Evolutionary conservation across 257 asterid genomes (phyloP).

Genomic region (Petunia secreta): DNA sequence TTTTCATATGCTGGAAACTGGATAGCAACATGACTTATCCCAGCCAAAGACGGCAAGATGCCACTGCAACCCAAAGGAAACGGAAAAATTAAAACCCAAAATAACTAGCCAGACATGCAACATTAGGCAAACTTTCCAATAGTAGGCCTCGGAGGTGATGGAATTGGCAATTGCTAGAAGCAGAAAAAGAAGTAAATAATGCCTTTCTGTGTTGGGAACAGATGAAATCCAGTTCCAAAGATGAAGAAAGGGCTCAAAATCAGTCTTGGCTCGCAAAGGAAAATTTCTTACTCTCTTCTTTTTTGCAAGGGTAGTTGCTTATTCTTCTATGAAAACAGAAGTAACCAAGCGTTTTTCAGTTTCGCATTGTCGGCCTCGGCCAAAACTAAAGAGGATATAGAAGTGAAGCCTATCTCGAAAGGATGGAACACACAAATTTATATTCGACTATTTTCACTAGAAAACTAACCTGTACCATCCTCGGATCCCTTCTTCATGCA

Average conservation of each 20-base stretch:
- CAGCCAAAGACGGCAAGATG: slow-evolving; percentile 93
- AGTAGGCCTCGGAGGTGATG: slow-evolving; percentile 1
- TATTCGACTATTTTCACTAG: slow-evolving; percentile 4
- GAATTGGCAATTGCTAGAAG: background rate
- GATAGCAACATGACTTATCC: slow-evolving; percentile 91
- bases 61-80: slow-evolving; percentile 65
- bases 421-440: background rate
- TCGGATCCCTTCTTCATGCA: slow-evolving; percentile 88
- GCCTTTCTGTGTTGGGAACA: too few species aligned
- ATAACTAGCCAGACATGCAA: background rate
- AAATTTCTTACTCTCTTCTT: background rate
- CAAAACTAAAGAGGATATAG: background rate
- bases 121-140: too few species aligned
- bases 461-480: slow-evolving; percentile 95
- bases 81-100: background rate
- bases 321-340: background rate
- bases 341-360: background rate
- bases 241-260: too few species aligned
- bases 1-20: slow-evolving; percentile 96
- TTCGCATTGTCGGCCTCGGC: background rate
- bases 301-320: background rate
- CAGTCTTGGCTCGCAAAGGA: too few species aligned
- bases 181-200: too few species aligned
- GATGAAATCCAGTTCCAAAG: too few species aligned
- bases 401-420: background rate